phyloP scores from a whole-genome alignment of 306 rosid genomes.

The Ochetophila trinervis region DNA sequence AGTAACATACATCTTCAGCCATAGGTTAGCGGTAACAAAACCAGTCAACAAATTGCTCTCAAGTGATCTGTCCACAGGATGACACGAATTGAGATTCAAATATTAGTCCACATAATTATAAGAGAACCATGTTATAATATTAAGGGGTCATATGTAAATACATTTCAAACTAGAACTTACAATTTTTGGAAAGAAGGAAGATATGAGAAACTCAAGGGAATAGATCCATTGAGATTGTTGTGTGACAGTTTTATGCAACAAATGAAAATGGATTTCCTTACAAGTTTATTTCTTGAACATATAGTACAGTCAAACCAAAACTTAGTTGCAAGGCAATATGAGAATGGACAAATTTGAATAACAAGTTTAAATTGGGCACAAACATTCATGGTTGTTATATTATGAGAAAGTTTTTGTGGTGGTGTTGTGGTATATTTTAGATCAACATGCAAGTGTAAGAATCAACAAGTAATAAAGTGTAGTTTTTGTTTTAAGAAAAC shows the following conservation, averaged over 20 bases:
- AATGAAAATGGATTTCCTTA: neutral
- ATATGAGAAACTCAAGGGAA: conserved; percentile 45
- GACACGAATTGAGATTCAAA: neutral
- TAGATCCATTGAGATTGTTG: conserved; percentile 62
- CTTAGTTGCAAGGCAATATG: neutral
- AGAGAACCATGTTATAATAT: neutral
- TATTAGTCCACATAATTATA: conserved; percentile 6
- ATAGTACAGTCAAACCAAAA: neutral
- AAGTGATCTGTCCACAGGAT: conserved; percentile 45
- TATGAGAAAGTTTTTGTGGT: conserved; percentile 45
- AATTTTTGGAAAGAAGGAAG: conserved; percentile 67
- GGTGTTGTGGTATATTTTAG: too few species aligned
- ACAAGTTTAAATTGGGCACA: conserved; percentile 1
- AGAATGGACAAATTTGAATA: neutral
- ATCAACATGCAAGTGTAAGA: too few species aligned
- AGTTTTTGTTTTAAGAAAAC: too few species aligned
- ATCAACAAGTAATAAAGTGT: too few species aligned
- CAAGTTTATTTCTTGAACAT: neutral
- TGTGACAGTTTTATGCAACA: conserved; percentile 59
- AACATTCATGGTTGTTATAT: conserved; percentile 74
- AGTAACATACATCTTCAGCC: conserved; percentile 47
- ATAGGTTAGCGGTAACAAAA: conserved; percentile 41
- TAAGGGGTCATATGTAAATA: neutral
- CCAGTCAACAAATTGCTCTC: conserved; percentile 50
- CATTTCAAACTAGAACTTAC: conserved; percentile 44